These are phyloP conservation scores for Pleodorina starrii DNA, from an alignment of 139 green algal genomes.

Conservation along the genomic window DNA sequence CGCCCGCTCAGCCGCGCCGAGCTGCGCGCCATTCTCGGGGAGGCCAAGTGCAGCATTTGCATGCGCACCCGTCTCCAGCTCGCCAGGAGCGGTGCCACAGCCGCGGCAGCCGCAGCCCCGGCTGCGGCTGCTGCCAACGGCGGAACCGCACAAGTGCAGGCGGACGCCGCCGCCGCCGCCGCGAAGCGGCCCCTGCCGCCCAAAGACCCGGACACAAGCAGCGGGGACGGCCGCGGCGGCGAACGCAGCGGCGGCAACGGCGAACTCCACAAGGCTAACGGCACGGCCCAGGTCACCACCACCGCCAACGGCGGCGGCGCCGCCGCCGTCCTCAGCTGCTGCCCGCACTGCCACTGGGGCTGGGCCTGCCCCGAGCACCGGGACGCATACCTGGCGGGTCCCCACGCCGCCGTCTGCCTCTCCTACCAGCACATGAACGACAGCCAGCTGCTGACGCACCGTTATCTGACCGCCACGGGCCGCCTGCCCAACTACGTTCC, in stretches of 20 bases:
- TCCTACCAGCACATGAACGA: conserved; percentile 33
- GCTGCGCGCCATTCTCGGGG: conserved; percentile 22
- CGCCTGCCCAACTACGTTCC: conserved; percentile 38
- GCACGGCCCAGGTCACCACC: no score
- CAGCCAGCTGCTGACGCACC: conserved; percentile 22
- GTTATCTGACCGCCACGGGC: conserved; percentile 44
- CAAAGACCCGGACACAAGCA: no score
- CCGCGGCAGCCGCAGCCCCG: background rate
- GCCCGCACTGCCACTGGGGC: conserved; percentile 44
- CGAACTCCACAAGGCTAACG: no score
- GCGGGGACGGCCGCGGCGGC: no score
- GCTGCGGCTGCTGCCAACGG: no score
- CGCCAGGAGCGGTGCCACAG: background rate
- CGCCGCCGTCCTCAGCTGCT: conserved; percentile 8
- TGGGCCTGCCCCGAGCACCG: conserved; percentile 22
- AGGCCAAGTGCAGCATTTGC: conserved; percentile 36
- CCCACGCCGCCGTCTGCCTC: conserved; percentile 23
- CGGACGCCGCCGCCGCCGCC: no score
- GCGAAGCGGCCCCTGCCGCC: no score
- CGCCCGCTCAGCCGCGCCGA: conserved; percentile 21
- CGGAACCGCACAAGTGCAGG: no score
- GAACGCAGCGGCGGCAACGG: no score
- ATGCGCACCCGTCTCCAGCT: conserved; percentile 36
- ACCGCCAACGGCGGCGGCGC: no score
- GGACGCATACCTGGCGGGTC: conserved; percentile 2